A percentile compares a stretch with the other conserved stretches of the same genome.
These are phyloP conservation scores for Daldinia concentrica DNA, from an alignment of 495 filamentous ascomycete species.

Conservation along the genomic window DNA sequence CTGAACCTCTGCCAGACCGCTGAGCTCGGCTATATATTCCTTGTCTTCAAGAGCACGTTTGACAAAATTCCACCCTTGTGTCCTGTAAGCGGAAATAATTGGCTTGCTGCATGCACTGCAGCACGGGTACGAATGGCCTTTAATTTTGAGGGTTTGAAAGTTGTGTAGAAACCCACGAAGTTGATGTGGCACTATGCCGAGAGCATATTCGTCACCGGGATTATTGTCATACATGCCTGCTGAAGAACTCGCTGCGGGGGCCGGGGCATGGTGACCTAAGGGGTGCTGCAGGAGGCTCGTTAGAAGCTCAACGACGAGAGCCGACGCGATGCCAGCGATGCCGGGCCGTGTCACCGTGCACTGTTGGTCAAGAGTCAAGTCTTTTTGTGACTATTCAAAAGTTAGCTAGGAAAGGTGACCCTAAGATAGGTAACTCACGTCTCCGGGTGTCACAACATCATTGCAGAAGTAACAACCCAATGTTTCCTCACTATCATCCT, in stretches of 20 bases:
- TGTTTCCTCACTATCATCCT: conserved; percentile 64
- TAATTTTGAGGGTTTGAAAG: conserved; percentile 84
- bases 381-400: conserved; percentile 78
- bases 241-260: conserved; percentile 49
- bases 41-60: conserved; percentile 83
- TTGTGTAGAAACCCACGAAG: conserved; percentile 90
- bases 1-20: conserved; percentile 92
- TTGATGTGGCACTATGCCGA: conserved; percentile 90
- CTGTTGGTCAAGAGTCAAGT: conserved; percentile 95
- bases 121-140: conserved; percentile 83
- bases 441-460: conserved; percentile 92
- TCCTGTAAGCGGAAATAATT: conserved; percentile 74
- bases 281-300: conserved; percentile 90
- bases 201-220: conserved; percentile 68
- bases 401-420: conserved; percentile 52
- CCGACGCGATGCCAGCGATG: conserved; percentile 89
- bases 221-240: conserved; percentile 62
- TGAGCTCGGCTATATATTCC: conserved; percentile 89
- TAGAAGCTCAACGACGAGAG: conserved; percentile 89
- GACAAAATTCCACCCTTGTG: conserved; percentile 87
- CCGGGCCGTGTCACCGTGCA: conserved; percentile 97
- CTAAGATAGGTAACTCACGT: conserved; percentile 69
- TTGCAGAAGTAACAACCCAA: conserved; percentile 99
- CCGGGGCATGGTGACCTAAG: conserved; percentile 66
- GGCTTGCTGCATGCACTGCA: conserved; percentile 91